Percentiles rank a stretch among this genome's conserved stretches.
Conservation (phyloP, 371 early-diverging fungal genomes). For the Saksenaea vasiformis region DNA sequence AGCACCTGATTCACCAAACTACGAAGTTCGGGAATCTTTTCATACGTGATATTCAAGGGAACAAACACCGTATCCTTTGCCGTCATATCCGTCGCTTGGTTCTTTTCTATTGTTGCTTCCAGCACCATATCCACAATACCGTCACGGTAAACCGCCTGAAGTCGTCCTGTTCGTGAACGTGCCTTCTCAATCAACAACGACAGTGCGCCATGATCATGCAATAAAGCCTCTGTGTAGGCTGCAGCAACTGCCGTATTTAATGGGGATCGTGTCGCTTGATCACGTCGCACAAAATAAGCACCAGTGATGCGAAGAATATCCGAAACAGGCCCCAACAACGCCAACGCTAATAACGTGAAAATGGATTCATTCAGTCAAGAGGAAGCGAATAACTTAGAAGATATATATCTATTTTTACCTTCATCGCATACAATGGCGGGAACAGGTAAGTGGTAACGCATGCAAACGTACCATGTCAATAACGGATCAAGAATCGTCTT, state of each 20-base stretch:
- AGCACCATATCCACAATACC: slow-evolving; percentile 49
- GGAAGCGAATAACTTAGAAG: slow-evolving; percentile 1
- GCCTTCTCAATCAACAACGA: slow-evolving; percentile 47
- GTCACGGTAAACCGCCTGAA: slow-evolving; percentile 42
- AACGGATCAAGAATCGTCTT: slow-evolving; percentile 49
- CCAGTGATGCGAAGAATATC: slow-evolving; percentile 53
- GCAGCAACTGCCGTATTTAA: slow-evolving; percentile 45
- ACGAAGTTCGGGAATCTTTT: slow-evolving; percentile 51
- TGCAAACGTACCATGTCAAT: slow-evolving; percentile 49
- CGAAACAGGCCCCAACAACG: slow-evolving; percentile 46
- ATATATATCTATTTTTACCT: too few species aligned
- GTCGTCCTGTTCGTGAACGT: slow-evolving; percentile 48
- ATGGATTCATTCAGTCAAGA: too few species aligned
- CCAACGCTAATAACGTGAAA: too few species aligned
- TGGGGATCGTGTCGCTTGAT: slow-evolving; percentile 41
- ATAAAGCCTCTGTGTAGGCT: slow-evolving; percentile 44
- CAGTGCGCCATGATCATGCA: slow-evolving; percentile 48
- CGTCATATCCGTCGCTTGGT: slow-evolving; percentile 23
- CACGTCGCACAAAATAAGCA: slow-evolving; percentile 48
- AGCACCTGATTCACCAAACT: slow-evolving; percentile 48
- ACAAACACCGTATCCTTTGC: slow-evolving; percentile 37
- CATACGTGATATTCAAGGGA: slow-evolving; percentile 51
- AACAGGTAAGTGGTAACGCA: slow-evolving; percentile 46
- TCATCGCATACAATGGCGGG: slow-evolving; percentile 56
- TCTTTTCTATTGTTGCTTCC: slow-evolving; percentile 39